Evolutionary conservation across 2,329 filamentous ascomycete genomes (phyloP), one percentile per base, ranked within the genome.

Genomic region (Diaporthe caulivora): DNA sequence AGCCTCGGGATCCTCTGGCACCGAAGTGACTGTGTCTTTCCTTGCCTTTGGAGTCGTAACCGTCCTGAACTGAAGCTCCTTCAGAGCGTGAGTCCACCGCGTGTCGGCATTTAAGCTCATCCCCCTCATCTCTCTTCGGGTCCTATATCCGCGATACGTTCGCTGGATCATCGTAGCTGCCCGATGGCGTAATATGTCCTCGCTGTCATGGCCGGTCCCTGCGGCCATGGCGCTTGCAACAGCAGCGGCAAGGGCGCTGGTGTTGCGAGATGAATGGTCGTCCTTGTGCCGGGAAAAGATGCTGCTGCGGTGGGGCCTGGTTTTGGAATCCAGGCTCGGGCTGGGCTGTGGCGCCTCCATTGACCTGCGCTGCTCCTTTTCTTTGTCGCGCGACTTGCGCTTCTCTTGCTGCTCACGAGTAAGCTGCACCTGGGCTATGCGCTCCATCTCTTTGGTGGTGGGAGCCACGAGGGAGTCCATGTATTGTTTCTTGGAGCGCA

Each of bases 121-220:
- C 0, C 94, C 94, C 53, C 89, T 82, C 77, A 97, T 86, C 80
- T 94, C 92, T 62, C 94, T 86, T 55, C 94, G 88, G 64, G 90
- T 88, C 70, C 93, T 88, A 81, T 97, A 94, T 8, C 94, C 94
- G 44, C 95, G 88, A 80, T 95, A 97, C 34, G 92, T 93, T 77
- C 92, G 90, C 84, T 94, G 90, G 60, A 92, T 92, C 34, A 90
- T 78, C 29, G 83, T 84, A 4, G 90, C 90, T 2, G 90, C 90
- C 65, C 85, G 83, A 34, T 82, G 79, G 37, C 76, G 78, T 10
- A 80, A 60, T 31, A 76, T 58, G 6, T 79, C 77, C 7, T 81
- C 78, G 53, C 72, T 58, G 64, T 55, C 72, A 49, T 69, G 71
- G 75, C 44, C 64, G 58, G 21, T 68, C 29, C 58, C 73, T 5